Evolutionary conservation across 768 basidiomycete species (phyloP), one percentile per base, ranked within the genome.

Genomic region (Calocera viscosa): DNA sequence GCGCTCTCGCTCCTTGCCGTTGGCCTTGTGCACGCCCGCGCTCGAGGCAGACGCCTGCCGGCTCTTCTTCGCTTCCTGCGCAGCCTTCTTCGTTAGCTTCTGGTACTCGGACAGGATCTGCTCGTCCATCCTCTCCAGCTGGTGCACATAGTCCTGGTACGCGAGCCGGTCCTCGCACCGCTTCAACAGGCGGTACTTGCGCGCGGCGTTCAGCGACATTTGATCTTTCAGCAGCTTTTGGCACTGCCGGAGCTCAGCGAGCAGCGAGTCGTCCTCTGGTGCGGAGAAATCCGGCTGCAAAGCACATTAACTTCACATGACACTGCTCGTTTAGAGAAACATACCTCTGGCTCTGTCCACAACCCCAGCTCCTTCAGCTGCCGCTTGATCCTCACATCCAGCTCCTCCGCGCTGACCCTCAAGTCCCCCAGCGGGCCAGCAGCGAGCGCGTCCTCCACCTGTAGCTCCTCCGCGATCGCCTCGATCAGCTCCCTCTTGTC

Each of bases 61-160:
- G 43, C 43, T 65, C 75, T 83, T 84, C 65, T 75, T 73, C 17
- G 83, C 77, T 76, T 91, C 92, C 14, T 86, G 85, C 2, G 77
- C 82, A 66, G 89, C 87, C 75, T 89, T 91, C 79, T 89, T 88
- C 79, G 91, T 88, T 60, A 94, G 81, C 75, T 89, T 92, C 65
- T 83, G 74, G 78, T 88, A 96, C 11, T 87, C 79, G 19, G 78
- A 80, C 53, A 82, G 79, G 74, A 97, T 91, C 71, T 87, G 86
- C 78, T 85, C 88, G 80, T 98, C 94, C 63, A 98, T 83, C 2
- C 87, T 81, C 69, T 95, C 93, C 19, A 94, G 85, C 8, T 84
- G 75, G 33, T 91, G 89, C 67, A 91, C 76, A 77, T 95, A 98
- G 73, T 98, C 95, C 72, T 92, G 90, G 73, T 92, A 91, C 5